Evolutionary conservation across 192 early-diverging fungal species (phyloP).

Genomic region (Oehlia diaphana): DNA sequence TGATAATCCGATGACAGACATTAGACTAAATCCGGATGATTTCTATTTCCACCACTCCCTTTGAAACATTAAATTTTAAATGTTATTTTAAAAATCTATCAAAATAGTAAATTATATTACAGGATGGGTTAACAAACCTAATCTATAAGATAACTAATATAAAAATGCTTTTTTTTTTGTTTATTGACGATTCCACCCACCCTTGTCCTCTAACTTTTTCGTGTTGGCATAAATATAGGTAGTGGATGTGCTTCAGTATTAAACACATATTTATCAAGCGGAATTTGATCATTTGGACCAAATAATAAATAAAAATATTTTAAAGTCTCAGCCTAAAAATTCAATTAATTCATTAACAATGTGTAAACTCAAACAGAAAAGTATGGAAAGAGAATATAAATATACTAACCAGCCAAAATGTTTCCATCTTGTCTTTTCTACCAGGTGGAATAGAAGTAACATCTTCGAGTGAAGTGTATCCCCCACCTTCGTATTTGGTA

Average conservation of each 20-base stretch:
- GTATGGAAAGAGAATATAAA: background rate
- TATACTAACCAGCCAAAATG: slow-evolving; percentile 61
- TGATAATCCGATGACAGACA: too few relatives aligned
- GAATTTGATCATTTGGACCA: slow-evolving; percentile 55
- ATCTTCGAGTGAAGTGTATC: slow-evolving; percentile 59
- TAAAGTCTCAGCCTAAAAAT: slow-evolving; percentile 80
- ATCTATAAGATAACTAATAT: too few relatives aligned
- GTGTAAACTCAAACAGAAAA: background rate
- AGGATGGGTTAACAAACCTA: too few relatives aligned
- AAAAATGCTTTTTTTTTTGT: background rate
- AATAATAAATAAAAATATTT: slow-evolving; percentile 95
- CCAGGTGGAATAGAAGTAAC: slow-evolving; percentile 51
- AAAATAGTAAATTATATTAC: too few relatives aligned
- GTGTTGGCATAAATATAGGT: slow-evolving; percentile 52
- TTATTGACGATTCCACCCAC: background rate
- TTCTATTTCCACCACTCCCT: too few relatives aligned
- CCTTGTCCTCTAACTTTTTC: slow-evolving; percentile 15
- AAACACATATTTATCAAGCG: slow-evolving; percentile 84
- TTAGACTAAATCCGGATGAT: too few relatives aligned
- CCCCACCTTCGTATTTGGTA: slow-evolving; percentile 64
- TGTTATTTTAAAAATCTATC: too few relatives aligned
- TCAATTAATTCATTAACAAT: background rate
- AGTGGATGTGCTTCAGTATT: slow-evolving; percentile 96
- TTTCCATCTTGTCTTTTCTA: slow-evolving; percentile 75
- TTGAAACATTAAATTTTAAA: too few relatives aligned